Evolutionary conservation across 371 early-diverging fungal species (phyloP).

Genomic region (Rhizopus delemar): DNA sequence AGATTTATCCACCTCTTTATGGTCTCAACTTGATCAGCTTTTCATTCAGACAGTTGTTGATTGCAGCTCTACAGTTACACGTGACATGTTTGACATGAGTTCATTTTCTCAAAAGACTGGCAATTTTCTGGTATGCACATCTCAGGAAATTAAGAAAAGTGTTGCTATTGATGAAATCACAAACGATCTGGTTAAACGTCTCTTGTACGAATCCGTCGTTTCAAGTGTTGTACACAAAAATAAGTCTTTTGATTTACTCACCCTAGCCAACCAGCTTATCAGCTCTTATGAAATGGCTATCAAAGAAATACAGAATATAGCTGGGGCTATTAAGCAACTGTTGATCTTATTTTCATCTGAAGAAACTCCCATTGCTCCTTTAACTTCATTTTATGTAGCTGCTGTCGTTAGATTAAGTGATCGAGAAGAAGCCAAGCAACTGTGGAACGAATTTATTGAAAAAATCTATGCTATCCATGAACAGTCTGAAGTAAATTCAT

Average conservation of each 20-base stretch:
- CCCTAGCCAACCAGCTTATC: constrained; percentile 25
- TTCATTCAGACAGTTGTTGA: constrained; percentile 36
- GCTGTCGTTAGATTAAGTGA: constrained; percentile 13
- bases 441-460: constrained; percentile 24
- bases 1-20: constrained; percentile 17
- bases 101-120: constrained; percentile 30
- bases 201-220: constrained; percentile 26
- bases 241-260: constrained; percentile 13
- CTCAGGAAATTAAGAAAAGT: constrained; percentile 9
- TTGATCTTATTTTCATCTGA: constrained; percentile 20
- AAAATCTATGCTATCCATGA: constrained; percentile 13
- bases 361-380: constrained; percentile 11
- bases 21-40: constrained; percentile 26
- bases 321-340: constrained; percentile 15
- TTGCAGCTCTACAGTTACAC: constrained; percentile 16
- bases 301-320: constrained; percentile 14
- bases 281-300: constrained; percentile 8
- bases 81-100: constrained; percentile 25
- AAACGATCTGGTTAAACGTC: constrained; percentile 25
- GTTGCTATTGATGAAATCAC: background rate
- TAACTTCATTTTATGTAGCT: constrained; percentile 20
- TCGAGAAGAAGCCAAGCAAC: constrained; percentile 6
- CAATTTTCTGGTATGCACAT: constrained; percentile 22
- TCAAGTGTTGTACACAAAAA: constrained; percentile 42
- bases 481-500: constrained; percentile 9